These are phyloP conservation scores for Lepidium didymum DNA, from an alignment of 345 rosid genomes.

Conservation along the genomic window DNA sequence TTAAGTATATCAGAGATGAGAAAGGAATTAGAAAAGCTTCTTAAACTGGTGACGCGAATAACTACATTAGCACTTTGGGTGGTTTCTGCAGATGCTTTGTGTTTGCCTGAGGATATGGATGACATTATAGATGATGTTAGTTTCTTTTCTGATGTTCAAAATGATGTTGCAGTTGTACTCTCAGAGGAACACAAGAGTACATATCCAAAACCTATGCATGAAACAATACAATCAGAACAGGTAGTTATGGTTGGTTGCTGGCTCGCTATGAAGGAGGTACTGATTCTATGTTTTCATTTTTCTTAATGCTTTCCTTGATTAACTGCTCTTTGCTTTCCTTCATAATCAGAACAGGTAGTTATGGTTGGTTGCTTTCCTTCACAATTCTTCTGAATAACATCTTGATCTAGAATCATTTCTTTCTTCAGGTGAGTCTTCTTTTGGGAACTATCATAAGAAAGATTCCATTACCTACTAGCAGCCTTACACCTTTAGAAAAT, in stretches of 20 bases:
- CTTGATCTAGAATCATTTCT: conserved; percentile 24
- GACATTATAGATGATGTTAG: conserved; percentile 63
- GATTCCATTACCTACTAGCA: conserved; percentile 65
- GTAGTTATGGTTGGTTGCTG: conserved; percentile 97
- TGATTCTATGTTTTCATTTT: conserved; percentile 3
- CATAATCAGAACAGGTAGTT: conserved; percentile 72
- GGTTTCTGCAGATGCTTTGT: conserved; percentile 96
- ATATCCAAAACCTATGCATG: conserved; percentile 33
- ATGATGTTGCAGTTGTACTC: conserved; percentile 28
- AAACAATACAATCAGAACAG: conserved; percentile 54
- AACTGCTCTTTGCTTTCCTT: too few species aligned
- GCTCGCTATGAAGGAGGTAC: conserved; percentile 99
- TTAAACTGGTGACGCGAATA: conserved; percentile 66
- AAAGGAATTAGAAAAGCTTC: conserved; percentile 57
- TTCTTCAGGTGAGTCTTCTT: conserved; percentile 86
- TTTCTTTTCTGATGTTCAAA: conserved; percentile 41
- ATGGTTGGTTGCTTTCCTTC: conserved; percentile 59
- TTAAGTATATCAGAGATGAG: conserved; percentile 63
- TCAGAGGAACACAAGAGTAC: conserved; percentile 38
- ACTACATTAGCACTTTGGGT: conserved; percentile 94
- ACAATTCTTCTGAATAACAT: not conserved
- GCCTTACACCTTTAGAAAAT: conserved; percentile 36
- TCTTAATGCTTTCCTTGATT: not conserved
- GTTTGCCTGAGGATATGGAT: conserved; percentile 76
- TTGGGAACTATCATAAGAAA: conserved; percentile 83